phyloP scores from a whole-genome alignment of 1,284 basidiomycete species.

The Gomphus bonarii region DNA sequence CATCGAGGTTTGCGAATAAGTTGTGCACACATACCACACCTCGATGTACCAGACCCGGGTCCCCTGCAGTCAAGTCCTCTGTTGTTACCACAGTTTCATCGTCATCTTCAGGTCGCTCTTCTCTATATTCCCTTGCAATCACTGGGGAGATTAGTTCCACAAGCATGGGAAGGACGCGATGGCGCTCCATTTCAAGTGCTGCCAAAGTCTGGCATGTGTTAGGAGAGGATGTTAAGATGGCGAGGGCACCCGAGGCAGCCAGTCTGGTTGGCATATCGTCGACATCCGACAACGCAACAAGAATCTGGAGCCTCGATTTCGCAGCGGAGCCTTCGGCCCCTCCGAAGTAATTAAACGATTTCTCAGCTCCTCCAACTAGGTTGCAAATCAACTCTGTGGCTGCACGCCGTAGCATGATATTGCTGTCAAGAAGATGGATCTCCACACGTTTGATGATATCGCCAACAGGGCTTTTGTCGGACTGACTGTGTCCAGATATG shows the following conservation, averaged over 20 bases:
- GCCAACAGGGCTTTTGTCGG: constrained; percentile 24
- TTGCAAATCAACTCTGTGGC: constrained; percentile 93
- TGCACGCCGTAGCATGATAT: constrained; percentile 75
- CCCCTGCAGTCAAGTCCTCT: constrained; percentile 20
- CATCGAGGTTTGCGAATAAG: constrained; percentile 39
- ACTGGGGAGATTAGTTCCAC: constrained; percentile 54
- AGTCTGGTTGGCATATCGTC: constrained; percentile 75
- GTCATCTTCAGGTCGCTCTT: constrained; percentile 18
- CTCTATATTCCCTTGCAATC: constrained; percentile 22
- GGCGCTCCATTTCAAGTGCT: constrained; percentile 50
- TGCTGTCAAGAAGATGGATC: constrained; percentile 76
- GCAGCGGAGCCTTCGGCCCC: constrained; percentile 30
- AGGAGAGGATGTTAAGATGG: constrained; percentile 59
- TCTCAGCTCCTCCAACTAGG: constrained; percentile 68
- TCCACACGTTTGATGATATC: constrained; percentile 64
- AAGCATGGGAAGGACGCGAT: constrained; percentile 50
- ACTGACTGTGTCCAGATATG: constrained; percentile 10
- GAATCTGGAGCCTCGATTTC: constrained; percentile 64
- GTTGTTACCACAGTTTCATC: constrained; percentile 21
- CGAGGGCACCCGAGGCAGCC: constrained; percentile 80
- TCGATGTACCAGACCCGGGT: constrained; percentile 64
- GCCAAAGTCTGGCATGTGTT: constrained; percentile 51
- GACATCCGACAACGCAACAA: constrained; percentile 78
- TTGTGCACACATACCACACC: constrained; percentile 65
- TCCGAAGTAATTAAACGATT: constrained; percentile 63